Percentiles rank a stretch among this genome's conserved stretches.
Evolutionary conservation across 1,139 yeast species (phyloP).

Genomic region (Pichia sp.): DNA sequence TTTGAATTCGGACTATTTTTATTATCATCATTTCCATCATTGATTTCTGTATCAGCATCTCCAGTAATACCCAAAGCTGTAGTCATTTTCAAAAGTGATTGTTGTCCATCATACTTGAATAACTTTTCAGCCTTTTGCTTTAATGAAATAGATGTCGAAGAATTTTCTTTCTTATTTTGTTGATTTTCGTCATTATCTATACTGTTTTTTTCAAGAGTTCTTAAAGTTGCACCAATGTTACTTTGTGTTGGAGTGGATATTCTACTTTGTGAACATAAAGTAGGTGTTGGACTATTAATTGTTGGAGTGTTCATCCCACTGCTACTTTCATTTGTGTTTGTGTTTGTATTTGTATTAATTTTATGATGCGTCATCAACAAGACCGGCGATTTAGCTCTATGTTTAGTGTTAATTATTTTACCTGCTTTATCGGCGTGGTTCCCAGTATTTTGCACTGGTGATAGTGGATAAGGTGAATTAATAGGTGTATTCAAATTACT

Average conservation of each 20-base stretch:
- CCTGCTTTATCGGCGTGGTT: not conserved
- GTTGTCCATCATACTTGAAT: conserved; percentile 7
- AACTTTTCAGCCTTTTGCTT: conserved; percentile 5
- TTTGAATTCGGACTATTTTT: not conserved
- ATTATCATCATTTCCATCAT: not conserved
- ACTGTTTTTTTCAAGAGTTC: not conserved
- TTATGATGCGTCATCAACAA: not conserved
- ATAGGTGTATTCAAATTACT: not conserved
- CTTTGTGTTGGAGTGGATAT: conserved; percentile 5
- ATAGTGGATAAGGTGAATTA: conserved; percentile 3
- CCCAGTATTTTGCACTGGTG: conserved; percentile 1
- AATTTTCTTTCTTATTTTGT: not conserved
- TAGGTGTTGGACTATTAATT: conserved; percentile 4
- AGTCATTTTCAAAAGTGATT: conserved; percentile 10
- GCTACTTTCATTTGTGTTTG: not conserved
- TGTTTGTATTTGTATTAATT: not conserved
- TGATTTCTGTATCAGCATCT: not conserved
- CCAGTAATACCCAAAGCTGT: conserved; percentile 9
- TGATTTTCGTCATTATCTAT: not conserved
- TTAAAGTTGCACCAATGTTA: not conserved
- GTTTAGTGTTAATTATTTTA: not conserved
- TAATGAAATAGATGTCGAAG: not conserved
- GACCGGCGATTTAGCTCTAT: not conserved
- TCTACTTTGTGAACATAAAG: conserved; percentile 5
- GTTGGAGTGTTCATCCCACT: not conserved